Percentiles rank a stretch among this genome's conserved stretches.
Conservation (phyloP, 495 filamentous ascomycete species). For the Platismatia glauca region DNA sequence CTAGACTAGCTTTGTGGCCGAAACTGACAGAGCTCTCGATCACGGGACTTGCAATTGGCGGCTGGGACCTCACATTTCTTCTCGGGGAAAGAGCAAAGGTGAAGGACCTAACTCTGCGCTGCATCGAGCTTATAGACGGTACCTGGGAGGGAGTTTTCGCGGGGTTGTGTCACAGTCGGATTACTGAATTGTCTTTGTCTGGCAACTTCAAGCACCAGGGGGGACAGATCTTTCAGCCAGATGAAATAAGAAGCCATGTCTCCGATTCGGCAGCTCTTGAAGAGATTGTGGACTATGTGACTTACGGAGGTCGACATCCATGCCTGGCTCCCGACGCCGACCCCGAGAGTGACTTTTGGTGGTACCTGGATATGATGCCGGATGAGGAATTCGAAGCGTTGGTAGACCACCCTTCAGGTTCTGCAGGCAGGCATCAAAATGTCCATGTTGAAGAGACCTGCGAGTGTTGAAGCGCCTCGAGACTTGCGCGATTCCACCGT, state of each 20-base stretch:
- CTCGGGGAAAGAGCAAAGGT: background rate
- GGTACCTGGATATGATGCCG: background rate
- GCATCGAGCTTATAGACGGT: background rate
- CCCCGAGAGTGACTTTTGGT: background rate
- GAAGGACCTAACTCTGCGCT: background rate
- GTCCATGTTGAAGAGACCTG: no score
- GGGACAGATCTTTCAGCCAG: background rate
- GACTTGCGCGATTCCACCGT: no score
- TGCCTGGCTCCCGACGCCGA: background rate
- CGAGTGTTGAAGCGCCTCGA: no score
- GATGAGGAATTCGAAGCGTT: background rate
- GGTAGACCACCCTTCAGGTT: no score
- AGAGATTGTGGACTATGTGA: background rate
- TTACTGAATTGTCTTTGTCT: background rate
- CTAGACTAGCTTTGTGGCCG: background rate
- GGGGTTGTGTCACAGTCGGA: background rate
- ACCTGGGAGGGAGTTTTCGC: background rate
- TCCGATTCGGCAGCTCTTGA: background rate
- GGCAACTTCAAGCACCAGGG: background rate
- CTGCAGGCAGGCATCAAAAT: no score
- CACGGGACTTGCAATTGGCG: background rate
- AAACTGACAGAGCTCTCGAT: background rate
- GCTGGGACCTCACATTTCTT: background rate
- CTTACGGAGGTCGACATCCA: constrained; percentile 1
- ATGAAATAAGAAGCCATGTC: no score